Percentiles rank a stretch among this genome's conserved stretches.
Evolutionary conservation across 192 early-diverging fungal genomes (phyloP).

Genomic region (Paraglomus occultum): DNA sequence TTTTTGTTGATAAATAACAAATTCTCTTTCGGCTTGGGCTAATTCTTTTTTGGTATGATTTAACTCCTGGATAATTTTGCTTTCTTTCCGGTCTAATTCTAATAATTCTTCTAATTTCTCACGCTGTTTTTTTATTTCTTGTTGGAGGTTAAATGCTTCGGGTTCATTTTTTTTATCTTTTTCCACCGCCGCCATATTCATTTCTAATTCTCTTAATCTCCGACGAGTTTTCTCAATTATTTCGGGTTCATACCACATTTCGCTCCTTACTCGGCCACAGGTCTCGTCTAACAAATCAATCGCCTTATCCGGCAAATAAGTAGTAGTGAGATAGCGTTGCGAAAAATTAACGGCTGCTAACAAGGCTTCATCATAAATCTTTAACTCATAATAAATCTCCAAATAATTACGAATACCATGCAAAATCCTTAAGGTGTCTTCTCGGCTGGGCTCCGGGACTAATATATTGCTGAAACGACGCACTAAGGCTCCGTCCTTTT

Average conservation of each 20-base stretch:
- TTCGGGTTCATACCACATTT: constrained; percentile 94
- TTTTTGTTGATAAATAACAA: constrained; percentile 79
- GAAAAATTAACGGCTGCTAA: constrained; percentile 68
- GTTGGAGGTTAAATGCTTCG: constrained; percentile 70
- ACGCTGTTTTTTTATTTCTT: constrained; percentile 75
- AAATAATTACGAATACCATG: constrained; percentile 78
- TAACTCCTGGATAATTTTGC: constrained; percentile 83
- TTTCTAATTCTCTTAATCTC: constrained; percentile 92
- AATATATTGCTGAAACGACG: constrained; percentile 76
- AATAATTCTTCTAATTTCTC: constrained; percentile 89
- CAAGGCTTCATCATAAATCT: constrained; percentile 69
- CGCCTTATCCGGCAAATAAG: constrained; percentile 77
- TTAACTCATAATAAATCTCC: constrained; percentile 77
- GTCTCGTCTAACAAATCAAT: constrained; percentile 91
- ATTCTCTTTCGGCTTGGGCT: constrained; percentile 72
- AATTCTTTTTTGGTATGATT: constrained; percentile 81
- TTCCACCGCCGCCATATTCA: constrained; percentile 85
- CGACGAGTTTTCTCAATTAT: constrained; percentile 89
- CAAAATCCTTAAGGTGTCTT: constrained; percentile 71
- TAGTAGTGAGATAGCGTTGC: constrained; percentile 68
- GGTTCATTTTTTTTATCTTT: constrained; percentile 76
- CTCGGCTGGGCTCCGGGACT: constrained; percentile 67
- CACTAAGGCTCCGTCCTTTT: constrained; percentile 76
- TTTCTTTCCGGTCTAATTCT: constrained; percentile 77
- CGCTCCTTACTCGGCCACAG: constrained; percentile 87